A percentile compares a stretch with the other conserved stretches of the same genome.
Conservation (phyloP, 2,329 filamentous ascomycete genomes). For the Fusarium sp. region DNA sequence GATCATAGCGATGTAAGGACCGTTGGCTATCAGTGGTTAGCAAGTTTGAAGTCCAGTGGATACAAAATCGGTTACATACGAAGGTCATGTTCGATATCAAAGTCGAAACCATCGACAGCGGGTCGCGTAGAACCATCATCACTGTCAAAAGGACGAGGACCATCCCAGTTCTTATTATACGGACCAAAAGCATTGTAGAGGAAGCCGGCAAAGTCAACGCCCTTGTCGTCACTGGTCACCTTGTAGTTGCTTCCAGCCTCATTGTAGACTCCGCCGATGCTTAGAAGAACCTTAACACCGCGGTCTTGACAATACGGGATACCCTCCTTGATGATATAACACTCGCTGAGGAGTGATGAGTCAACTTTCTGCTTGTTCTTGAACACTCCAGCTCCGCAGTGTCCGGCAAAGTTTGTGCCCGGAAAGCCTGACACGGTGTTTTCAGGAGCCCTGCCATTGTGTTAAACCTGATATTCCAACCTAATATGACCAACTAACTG, state of each 20-base stretch:
- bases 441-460: conserved; percentile 57
- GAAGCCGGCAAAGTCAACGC: conserved; percentile 55
- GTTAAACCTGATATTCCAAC: no score
- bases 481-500: no score
- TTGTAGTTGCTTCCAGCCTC: conserved; percentile 51
- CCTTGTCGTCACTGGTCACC: conserved; percentile 51
- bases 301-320: conserved; percentile 58
- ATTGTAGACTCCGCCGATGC: conserved; percentile 56
- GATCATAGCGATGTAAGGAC: conserved; percentile 57
- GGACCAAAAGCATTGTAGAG: conserved; percentile 58
- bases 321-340: conserved; percentile 54
- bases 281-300: conserved; percentile 60
- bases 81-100: conserved; percentile 56
- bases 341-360: conserved; percentile 54
- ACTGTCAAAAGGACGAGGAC: conserved; percentile 58
- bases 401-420: conserved; percentile 57
- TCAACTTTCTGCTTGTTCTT: conserved; percentile 40
- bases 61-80: conserved; percentile 44
- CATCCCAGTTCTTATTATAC: conserved; percentile 48
- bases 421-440: conserved; percentile 54
- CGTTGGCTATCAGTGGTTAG: conserved; percentile 47
- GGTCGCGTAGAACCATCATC: conserved; percentile 38
- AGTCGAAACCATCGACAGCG: conserved; percentile 59
- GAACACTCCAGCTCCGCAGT: conserved; percentile 53
- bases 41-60: not conserved